A percentile compares a stretch with the other conserved stretches of the same genome.
These are phyloP conservation scores for Agaricus sinodeliciosus DNA, from an alignment of 768 basidiomycete genomes.

Conservation along the genomic window DNA sequence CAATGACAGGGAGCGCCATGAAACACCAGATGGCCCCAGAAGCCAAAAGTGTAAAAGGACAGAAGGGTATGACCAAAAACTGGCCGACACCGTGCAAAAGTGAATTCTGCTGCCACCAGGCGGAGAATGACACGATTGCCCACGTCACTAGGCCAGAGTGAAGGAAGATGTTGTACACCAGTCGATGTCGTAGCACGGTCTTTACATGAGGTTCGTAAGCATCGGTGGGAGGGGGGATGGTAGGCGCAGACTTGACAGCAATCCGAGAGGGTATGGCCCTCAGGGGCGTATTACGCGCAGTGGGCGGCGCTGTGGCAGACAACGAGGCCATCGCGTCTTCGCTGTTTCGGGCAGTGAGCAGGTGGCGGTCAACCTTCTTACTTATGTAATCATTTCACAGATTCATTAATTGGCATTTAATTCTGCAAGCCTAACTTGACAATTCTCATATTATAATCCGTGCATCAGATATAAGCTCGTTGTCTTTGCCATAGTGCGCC, in stretches of 20 bases:
- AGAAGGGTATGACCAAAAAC: conserved; percentile 30
- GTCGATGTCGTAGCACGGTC: conserved; percentile 52
- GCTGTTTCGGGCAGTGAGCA: background rate
- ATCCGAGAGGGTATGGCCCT: conserved; percentile 44
- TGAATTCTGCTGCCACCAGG: conserved; percentile 34
- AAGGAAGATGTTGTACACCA: conserved; percentile 44
- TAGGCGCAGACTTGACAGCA: conserved; percentile 41
- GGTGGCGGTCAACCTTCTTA: background rate
- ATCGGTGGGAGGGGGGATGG: conserved; percentile 50
- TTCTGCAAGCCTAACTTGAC: too few species aligned
- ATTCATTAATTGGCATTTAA: background rate
- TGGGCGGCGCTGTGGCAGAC: background rate
- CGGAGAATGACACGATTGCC: conserved; percentile 32
- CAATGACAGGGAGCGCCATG: conserved; percentile 49
- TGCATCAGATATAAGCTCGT: too few species aligned
- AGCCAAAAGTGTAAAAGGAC: conserved; percentile 36
- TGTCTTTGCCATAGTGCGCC: too few species aligned
- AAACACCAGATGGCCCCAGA: conserved; percentile 40
- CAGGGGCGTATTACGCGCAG: conserved; percentile 24
- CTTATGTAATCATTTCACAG: background rate
- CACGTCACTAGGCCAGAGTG: conserved; percentile 45
- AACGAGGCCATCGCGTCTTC: background rate
- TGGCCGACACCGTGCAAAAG: conserved; percentile 22
- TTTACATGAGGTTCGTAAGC: conserved; percentile 64
- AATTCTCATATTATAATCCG: too few species aligned